These are phyloP conservation scores for Exophiala oligosperma DNA, from an alignment of 2,329 filamentous ascomycete species.

Conservation along the genomic window DNA sequence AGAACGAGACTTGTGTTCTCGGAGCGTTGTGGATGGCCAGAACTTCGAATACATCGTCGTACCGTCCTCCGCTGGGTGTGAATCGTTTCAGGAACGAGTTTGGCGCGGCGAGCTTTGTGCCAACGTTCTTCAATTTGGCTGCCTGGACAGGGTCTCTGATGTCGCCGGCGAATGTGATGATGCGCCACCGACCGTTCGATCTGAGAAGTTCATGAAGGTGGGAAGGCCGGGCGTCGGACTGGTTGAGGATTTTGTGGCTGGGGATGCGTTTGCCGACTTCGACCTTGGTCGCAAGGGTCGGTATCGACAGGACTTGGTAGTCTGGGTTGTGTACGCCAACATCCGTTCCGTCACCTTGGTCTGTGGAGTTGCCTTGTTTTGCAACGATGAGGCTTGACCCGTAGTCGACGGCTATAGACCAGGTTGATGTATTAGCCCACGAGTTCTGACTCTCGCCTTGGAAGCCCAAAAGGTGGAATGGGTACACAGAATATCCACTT, in stretches of 20 bases:
- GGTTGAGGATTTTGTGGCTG: conserved; percentile 36
- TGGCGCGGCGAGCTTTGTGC: conserved; percentile 41
- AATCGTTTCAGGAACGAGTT: conserved; percentile 47
- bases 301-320: conserved; percentile 20
- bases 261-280: conserved; percentile 37
- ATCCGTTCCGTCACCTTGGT: conserved; percentile 46
- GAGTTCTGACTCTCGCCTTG: neutral
- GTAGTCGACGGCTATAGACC: conserved; percentile 55
- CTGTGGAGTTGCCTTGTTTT: conserved; percentile 43
- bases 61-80: conserved; percentile 39
- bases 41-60: conserved; percentile 58
- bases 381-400: conserved; percentile 56
- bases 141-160: conserved; percentile 48
- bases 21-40: conserved; percentile 60
- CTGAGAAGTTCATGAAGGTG: conserved; percentile 39
- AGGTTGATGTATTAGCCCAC: neutral
- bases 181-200: conserved; percentile 40
- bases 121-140: conserved; percentile 49
- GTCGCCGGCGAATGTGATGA: conserved; percentile 61
- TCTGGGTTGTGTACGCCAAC: conserved; percentile 23
- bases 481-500: neutral
- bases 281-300: conserved; percentile 20
- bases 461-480: neutral
- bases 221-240: conserved; percentile 40
- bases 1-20: conserved; percentile 50